phyloP scores from a whole-genome alignment of 1,284 basidiomycete genomes.

The Peniophora sp. region DNA sequence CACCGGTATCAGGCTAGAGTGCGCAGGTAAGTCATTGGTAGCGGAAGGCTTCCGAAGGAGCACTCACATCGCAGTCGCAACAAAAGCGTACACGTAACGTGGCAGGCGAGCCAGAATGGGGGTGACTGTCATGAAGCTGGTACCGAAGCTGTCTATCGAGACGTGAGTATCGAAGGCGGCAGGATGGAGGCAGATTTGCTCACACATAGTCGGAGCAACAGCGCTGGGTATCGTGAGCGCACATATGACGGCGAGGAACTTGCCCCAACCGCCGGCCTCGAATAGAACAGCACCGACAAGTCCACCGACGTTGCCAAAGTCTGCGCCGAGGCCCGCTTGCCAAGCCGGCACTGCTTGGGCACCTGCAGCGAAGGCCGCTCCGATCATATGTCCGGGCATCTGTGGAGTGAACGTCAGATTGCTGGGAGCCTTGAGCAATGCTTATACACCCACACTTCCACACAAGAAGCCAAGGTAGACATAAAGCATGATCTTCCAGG shows the following conservation, averaged over 20 bases:
- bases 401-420: conserved; percentile 16
- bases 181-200: too few species aligned
- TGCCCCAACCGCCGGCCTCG: conserved; percentile 49
- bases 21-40: too few species aligned
- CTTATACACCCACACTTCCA: conserved; percentile 31
- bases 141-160: conserved; percentile 49
- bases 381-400: conserved; percentile 54
- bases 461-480: conserved; percentile 60
- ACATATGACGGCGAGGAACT: conserved; percentile 40
- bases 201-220: conserved; percentile 63
- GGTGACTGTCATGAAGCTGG: conserved; percentile 63
- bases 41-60: background rate
- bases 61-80: conserved; percentile 63
- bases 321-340: conserved; percentile 41
- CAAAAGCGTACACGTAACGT: conserved; percentile 61
- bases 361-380: conserved; percentile 55
- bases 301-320: conserved; percentile 41
- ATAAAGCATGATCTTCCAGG: conserved; percentile 46
- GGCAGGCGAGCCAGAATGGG: conserved; percentile 52
- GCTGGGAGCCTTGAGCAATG: too few species aligned
- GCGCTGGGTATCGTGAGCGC: conserved; percentile 43
- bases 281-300: conserved; percentile 49
- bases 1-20: conserved; percentile 47
- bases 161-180: too few species aligned
- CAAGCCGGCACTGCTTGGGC: conserved; percentile 52